Base-by-base conservation (phyloP, 2,329 filamentous ascomycete species). In the Stemphylium lycopersici region DNA sequence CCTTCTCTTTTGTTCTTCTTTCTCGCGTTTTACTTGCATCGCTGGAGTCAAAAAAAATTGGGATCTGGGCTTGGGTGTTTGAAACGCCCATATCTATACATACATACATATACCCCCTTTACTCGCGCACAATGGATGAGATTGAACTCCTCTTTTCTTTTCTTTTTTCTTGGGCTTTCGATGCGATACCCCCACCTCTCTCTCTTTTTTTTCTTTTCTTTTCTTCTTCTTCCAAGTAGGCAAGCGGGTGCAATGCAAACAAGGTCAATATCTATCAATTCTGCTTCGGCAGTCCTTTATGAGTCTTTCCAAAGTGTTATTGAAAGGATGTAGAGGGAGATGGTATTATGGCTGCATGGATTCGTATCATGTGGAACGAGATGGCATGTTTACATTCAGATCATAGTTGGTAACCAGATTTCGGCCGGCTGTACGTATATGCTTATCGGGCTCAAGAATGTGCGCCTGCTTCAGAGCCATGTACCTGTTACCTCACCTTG, bases 21-120 rank as follows among this genome's bases (percentile, higher is more conserved):
- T 46, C 16, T 36, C 1, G n/a, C n/a, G n/a, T n/a, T n/a, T n/a
- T n/a, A n/a, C n/a, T 43, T 49, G 47, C 47, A 49, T 49, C 20
- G 38, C 38, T 36, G 47, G 47, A n/a, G 47, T 43, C 33, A 32
- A 18, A 8, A 18, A 18, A 22, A n/a, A 47, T 31, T 11, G 26
- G 26, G 26, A 11, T 29, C 8, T 29, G 26, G 26, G 26, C 3
- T 11, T 29, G 26, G 7, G 26, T 10, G 3, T 29, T 29, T 8
- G 26, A 10, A 4, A 36, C 5, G 18, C 24, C 42, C 42, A 24
- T 44, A 36, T 16, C n/a, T 12, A 4, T 29, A 10, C 13, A 24
- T 15, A 41, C 13, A 39, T 20, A 40, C 29, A 45, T 45, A 36
- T 29, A 29, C 42, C 32, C 20, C 18, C 16, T 2, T 15, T 31